Evolutionary conservation across 768 basidiomycete genomes (phyloP).

Genomic region (Suillus cothurnatus): DNA sequence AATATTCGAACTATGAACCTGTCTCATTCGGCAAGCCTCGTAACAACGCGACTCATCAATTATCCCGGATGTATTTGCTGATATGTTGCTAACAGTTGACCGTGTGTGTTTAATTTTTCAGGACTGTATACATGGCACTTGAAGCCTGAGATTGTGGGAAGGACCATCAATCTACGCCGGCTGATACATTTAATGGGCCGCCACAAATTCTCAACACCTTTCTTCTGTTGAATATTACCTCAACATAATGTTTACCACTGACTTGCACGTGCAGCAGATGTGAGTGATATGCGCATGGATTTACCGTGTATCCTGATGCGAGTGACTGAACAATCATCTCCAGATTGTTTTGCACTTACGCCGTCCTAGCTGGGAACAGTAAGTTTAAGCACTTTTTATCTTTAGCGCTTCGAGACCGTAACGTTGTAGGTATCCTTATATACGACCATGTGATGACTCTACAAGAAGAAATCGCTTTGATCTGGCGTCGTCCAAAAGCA

Average conservation of each 20-base stretch:
- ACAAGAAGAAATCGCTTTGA: background rate
- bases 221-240: background rate
- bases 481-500: background rate
- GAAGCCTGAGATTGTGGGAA: background rate
- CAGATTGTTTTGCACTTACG: background rate
- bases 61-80: background rate
- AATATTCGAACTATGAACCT: background rate
- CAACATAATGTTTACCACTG: background rate
- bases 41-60: background rate
- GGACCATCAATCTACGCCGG: background rate
- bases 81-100: background rate
- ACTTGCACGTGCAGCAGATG: background rate
- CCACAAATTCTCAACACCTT: background rate
- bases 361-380: background rate
- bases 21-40: background rate
- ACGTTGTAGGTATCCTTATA: background rate
- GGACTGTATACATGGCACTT: background rate
- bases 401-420: background rate
- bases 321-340: background rate
- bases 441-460: background rate
- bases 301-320: background rate
- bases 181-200: background rate
- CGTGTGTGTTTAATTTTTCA: background rate
- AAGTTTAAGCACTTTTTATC: background rate
- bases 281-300: background rate